A percentile compares a stretch with the other conserved stretches of the same genome.
These are phyloP conservation scores for Picea mariana DNA, from an alignment of 83 land plant species.

Conservation along the genomic window DNA sequence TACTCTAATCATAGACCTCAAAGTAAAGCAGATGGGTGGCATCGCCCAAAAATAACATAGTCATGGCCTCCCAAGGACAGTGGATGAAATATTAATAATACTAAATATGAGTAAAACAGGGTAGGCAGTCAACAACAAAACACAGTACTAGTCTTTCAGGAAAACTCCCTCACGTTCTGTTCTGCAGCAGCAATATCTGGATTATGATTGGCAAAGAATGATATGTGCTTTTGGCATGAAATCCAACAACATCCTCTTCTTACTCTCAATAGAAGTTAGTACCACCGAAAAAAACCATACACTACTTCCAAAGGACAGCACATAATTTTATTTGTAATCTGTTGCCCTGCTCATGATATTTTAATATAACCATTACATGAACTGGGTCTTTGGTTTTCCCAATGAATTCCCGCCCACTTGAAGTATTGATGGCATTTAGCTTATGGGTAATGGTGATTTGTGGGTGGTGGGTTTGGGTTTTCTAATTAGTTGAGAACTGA, in stretches of 20 bases:
- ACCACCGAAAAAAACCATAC: slow-evolving; percentile 6
- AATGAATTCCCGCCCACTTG: background rate
- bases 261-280: slow-evolving; percentile 4
- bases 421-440: background rate
- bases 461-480: background rate
- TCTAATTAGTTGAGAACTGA: background rate
- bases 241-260: slow-evolving; percentile 8
- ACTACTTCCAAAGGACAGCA: slow-evolving; percentile 1
- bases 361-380: background rate
- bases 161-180: slow-evolving; percentile 7
- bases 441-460: slow-evolving; percentile 5
- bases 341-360: background rate
- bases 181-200: background rate
- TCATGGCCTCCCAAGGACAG: slow-evolving; percentile 8
- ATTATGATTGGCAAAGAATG: slow-evolving; percentile 16
- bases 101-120: slow-evolving; percentile 8
- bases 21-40: background rate
- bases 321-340: background rate
- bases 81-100: background rate
- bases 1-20: background rate
- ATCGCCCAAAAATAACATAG: background rate
- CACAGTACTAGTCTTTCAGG: slow-evolving; percentile 7
- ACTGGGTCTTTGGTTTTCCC: slow-evolving; percentile 6
- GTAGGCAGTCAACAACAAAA: slow-evolving; percentile 12
- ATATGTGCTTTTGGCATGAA: background rate